These are phyloP conservation scores for Castanea crenata DNA, from an alignment of 306 rosid genomes.

Conservation along the genomic window DNA sequence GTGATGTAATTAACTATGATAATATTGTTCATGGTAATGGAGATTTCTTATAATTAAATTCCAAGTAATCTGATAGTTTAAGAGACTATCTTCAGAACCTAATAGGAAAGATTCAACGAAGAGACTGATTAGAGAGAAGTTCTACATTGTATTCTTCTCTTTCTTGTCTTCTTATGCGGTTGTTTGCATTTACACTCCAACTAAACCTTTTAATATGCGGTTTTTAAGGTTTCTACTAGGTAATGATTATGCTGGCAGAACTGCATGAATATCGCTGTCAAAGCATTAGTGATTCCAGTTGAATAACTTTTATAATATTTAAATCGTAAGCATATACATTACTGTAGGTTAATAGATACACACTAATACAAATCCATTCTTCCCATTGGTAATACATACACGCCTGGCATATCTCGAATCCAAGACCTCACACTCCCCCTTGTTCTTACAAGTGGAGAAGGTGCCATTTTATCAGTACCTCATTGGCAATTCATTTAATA, in stretches of 20 bases:
- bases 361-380: neutral
- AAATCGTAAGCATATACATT: neutral
- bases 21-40: neutral
- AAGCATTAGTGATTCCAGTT: neutral
- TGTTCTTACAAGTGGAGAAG: no score
- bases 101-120: neutral
- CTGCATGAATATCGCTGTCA: neutral
- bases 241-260: neutral
- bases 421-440: no score
- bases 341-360: neutral
- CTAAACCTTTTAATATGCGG: no score
- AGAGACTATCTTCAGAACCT: neutral
- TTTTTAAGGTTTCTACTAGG: no score
- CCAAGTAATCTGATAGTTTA: neutral
- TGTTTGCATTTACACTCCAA: no score
- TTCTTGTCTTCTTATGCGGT: neutral
- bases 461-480: no score
- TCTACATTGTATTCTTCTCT: neutral
- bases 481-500: no score
- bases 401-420: no score
- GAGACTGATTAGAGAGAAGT: neutral
- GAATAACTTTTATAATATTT: neutral
- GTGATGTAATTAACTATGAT: neutral
- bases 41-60: neutral
- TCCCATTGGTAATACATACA: no score